Conservation (phyloP, 352 stramenopile species). For the Thraustotheca clavata region DNA sequence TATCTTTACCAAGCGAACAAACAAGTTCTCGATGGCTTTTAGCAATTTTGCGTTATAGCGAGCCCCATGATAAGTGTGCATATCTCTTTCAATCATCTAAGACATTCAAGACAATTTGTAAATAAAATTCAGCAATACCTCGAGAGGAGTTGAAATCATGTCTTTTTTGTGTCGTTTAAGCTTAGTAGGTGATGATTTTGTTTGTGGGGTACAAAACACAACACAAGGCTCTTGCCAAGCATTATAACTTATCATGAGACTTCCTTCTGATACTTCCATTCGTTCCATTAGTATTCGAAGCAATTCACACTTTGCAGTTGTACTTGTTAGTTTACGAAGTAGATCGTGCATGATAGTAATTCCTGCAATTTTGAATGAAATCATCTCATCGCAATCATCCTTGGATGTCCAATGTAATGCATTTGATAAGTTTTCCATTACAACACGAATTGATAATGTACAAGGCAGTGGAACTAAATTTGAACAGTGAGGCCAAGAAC, state of each 20-base stretch:
- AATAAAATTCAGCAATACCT: background rate
- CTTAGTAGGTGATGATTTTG: background rate
- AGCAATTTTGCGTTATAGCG: background rate
- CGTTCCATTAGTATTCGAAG: conserved; percentile 28
- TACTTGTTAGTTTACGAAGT: conserved; percentile 42
- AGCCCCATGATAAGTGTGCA: conserved; percentile 7
- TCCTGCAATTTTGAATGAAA: conserved; percentile 16
- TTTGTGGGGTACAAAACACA: background rate
- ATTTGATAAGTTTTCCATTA: background rate
- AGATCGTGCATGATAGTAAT: conserved; percentile 44
- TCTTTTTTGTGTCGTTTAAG: background rate
- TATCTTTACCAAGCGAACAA: conserved; percentile 35
- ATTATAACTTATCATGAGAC: background rate
- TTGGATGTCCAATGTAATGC: background rate
- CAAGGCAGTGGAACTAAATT: background rate
- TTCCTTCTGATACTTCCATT: background rate
- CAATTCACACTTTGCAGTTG: conserved; percentile 33
- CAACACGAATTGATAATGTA: background rate
- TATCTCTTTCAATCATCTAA: conserved; percentile 12
- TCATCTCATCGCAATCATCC: background rate
- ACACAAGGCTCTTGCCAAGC: conserved; percentile 18
- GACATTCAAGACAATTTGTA: background rate
- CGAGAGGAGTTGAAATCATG: background rate
- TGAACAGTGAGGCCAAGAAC: background rate
- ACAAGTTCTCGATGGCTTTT: conserved; percentile 45